Evolutionary conservation across 192 early-diverging fungal species (phyloP), one percentile per base, ranked within the genome.

Genomic region (Allomyces macrogynus): DNA sequence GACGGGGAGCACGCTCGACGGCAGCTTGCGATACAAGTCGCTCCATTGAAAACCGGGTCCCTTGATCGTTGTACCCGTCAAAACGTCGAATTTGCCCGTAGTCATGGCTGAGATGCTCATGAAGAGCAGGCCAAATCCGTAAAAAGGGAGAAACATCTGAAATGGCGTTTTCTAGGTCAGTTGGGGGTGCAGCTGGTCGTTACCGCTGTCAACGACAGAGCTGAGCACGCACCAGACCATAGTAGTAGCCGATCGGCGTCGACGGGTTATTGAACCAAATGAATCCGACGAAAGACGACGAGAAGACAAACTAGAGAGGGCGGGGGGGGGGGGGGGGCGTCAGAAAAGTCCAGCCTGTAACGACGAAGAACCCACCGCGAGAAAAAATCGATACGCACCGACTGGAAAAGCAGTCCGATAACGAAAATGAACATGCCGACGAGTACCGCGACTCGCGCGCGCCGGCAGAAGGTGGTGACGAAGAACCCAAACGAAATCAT

Each of bases 391-490:
- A 40, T 8, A 40, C 32, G 4, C 32, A 40, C 32, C 11, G 68
- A 72, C 67, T 86, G 77, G 70, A 89, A 89, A 23, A 89, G 65
- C 24, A 89, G 73, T 3, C 87, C 87, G 69, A 89, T 85, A 32
- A 89, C 83, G 67, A 89, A 89, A 42, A 88, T 44, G 65, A 89
- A 89, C 64, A 89, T 89, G 62, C 87, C 87, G 62, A 85, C 72
- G 65, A 89, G 67, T 32, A 89, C 75, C 22, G 81, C 87, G 3
- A 80, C 80, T 20, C 81, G 68, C 63, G 83, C 70, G 23, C 70
- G 64, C 61, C 81, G 75, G 43, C 86, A 81, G 66, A 89, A 77
- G 25, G 80, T 83, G 7, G 87, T 88, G 67, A 89, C 76, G 62
- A 85, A 77, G 54, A 81, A 81, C 8, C 81, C 87, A 27, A 89